These are phyloP conservation scores for Zygotorulaspora florentina DNA, from an alignment of 805 yeast species.

Conservation along the genomic window DNA sequence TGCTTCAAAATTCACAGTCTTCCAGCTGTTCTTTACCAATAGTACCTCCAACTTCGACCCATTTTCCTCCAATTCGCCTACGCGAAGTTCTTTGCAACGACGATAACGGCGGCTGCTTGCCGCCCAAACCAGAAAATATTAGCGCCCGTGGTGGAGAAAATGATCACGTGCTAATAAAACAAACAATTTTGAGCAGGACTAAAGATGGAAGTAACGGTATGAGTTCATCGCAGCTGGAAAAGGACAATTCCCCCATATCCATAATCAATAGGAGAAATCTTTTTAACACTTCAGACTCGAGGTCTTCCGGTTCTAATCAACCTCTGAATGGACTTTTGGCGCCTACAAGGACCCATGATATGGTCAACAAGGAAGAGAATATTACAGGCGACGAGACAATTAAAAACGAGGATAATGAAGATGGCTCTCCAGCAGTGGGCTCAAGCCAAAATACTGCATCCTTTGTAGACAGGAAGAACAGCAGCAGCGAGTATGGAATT, in stretches of 20 bases:
- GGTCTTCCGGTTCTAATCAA: conserved; percentile 13
- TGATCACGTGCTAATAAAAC: conserved; percentile 5
- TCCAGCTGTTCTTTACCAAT: background rate
- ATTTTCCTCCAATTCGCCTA: conserved; percentile 1
- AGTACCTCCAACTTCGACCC: background rate
- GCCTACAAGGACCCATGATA: background rate
- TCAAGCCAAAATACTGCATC: background rate
- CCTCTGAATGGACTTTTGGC: conserved; percentile 13
- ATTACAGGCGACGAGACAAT: background rate
- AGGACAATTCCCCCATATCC: conserved; percentile 17
- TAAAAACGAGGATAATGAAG: background rate
- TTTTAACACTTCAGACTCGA: conserved; percentile 19
- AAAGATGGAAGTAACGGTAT: background rate
- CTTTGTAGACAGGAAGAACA: background rate
- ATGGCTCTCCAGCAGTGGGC: background rate
- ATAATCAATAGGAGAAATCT: conserved; percentile 18
- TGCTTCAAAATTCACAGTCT: background rate
- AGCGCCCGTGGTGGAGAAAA: conserved; percentile 1
- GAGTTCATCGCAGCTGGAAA: conserved; percentile 1
- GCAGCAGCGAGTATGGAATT: conserved; percentile 12
- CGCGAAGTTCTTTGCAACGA: conserved; percentile 11
- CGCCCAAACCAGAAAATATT: conserved; percentile 9
- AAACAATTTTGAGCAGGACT: background rate
- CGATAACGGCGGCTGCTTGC: conserved; percentile 17
- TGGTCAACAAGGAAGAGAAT: background rate